Evolutionary conservation across 805 yeast species (phyloP).

Genomic region (Candida easanensis): DNA sequence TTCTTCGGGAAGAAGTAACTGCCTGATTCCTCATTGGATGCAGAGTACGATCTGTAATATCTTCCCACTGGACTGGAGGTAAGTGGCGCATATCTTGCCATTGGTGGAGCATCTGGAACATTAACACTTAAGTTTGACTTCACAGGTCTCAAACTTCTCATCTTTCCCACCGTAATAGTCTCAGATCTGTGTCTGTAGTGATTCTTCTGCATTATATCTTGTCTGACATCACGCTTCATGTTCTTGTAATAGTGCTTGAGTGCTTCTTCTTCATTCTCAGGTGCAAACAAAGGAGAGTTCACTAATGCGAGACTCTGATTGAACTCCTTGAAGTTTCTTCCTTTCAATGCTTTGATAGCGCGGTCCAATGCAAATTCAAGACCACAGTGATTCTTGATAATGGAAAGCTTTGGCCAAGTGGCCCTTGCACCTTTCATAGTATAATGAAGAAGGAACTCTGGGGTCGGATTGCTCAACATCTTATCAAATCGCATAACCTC

Average conservation of each 20-base stretch:
- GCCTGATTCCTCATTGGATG: slow-evolving; percentile 18
- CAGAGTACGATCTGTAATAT: slow-evolving; percentile 24
- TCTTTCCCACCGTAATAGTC: slow-evolving; percentile 17
- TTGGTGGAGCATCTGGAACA: background rate
- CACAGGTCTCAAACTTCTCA: slow-evolving; percentile 18
- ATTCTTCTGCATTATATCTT: slow-evolving; percentile 3
- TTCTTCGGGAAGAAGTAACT: slow-evolving; percentile 10
- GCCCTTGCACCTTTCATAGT: slow-evolving; percentile 84
- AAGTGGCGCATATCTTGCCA: background rate
- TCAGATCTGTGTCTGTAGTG: slow-evolving; percentile 29
- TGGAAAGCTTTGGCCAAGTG: slow-evolving; percentile 88
- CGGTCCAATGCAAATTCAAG: slow-evolving; percentile 84
- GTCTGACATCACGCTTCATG: background rate
- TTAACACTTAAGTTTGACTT: slow-evolving; percentile 18
- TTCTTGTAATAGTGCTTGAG: background rate
- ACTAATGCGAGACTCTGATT: slow-evolving; percentile 21
- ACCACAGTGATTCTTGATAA: slow-evolving; percentile 85
- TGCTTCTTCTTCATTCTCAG: background rate
- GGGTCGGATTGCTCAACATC: slow-evolving; percentile 77
- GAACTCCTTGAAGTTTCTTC: slow-evolving; percentile 48
- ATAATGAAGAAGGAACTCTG: slow-evolving; percentile 66
- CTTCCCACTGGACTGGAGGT: slow-evolving; percentile 5
- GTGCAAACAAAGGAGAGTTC: slow-evolving; percentile 20
- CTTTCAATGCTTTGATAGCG: slow-evolving; percentile 66
- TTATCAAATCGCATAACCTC: slow-evolving; percentile 54